Evolutionary conservation across 2,329 filamentous ascomycete genomes (phyloP).

Genomic region (Lachnellula arida): DNA sequence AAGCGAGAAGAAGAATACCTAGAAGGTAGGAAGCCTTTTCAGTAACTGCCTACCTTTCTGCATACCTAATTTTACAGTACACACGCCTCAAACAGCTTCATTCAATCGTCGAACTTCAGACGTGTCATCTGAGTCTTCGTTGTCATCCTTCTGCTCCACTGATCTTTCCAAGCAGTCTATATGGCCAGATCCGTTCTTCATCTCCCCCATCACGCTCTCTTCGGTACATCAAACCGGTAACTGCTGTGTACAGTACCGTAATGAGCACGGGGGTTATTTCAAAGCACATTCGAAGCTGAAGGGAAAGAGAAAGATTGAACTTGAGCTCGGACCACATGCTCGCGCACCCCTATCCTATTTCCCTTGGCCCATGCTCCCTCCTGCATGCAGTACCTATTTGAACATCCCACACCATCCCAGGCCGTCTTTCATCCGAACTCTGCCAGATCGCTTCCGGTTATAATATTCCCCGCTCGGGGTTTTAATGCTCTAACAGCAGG

Average conservation of each 20-base stretch:
- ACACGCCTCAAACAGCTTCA: not conserved
- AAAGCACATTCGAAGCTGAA: slow-evolving; percentile 9
- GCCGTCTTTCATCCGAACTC: slow-evolving; percentile 8
- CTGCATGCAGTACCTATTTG: too few species aligned
- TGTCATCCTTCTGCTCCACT: not conserved
- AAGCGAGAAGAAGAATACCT: not conserved
- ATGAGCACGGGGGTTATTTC: slow-evolving; percentile 5
- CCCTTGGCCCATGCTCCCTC: too few species aligned
- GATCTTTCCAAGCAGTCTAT: not conserved
- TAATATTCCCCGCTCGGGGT: slow-evolving; percentile 1
- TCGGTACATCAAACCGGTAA: not conserved
- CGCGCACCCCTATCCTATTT: slow-evolving; percentile 2
- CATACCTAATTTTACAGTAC: not conserved
- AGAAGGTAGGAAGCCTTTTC: not conserved
- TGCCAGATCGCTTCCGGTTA: slow-evolving; percentile 6
- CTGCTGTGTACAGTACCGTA: not conserved
- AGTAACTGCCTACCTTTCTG: not conserved
- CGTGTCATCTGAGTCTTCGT: not conserved
- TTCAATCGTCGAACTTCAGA: not conserved
- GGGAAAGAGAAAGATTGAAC: not conserved
- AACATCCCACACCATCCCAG: not conserved
- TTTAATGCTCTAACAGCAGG: not conserved
- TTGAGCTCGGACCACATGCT: slow-evolving; percentile 12
- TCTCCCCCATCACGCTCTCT: not conserved
- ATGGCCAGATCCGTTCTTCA: not conserved